Evolutionary conservation across 2,329 filamentous ascomycete species (phyloP).

Genomic region (Macroventuria anomochaeta): DNA sequence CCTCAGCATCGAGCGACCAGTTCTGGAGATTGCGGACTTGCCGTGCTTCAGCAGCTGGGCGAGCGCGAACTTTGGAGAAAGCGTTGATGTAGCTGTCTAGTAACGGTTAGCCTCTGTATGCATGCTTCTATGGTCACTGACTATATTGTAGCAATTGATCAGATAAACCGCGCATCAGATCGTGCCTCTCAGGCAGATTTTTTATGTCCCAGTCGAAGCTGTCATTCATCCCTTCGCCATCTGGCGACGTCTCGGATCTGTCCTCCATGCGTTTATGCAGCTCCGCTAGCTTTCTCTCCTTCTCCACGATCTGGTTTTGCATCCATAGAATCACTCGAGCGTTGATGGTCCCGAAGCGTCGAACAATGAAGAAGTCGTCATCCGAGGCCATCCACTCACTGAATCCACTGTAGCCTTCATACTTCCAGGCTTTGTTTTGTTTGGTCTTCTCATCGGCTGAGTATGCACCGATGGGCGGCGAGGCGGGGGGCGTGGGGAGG

Average conservation of each 20-base stretch:
- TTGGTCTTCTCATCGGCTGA: background rate
- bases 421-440: slow-evolving; percentile 27
- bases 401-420: slow-evolving; percentile 34
- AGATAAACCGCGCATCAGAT: slow-evolving; percentile 25
- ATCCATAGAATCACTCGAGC: slow-evolving; percentile 32
- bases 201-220: slow-evolving; percentile 27
- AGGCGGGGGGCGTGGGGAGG: background rate
- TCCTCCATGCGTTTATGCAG: slow-evolving; percentile 17
- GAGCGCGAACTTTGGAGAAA: slow-evolving; percentile 25
- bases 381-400: slow-evolving; percentile 40
- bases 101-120: too few species aligned
- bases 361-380: slow-evolving; percentile 40
- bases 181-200: slow-evolving; percentile 10
- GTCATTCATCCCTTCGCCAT: slow-evolving; percentile 16
- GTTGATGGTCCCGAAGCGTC: slow-evolving; percentile 36
- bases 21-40: slow-evolving; percentile 23
- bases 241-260: too few species aligned
- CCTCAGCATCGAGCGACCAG: slow-evolving; percentile 19
- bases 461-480: background rate
- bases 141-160: slow-evolving; percentile 25
- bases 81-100: slow-evolving; percentile 28
- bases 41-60: slow-evolving; percentile 18
- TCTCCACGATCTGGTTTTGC: slow-evolving; percentile 27
- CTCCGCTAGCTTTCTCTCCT: slow-evolving; percentile 20
- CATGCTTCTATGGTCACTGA: too few species aligned